These are phyloP conservation scores for Fusarium sarcochroum DNA, from an alignment of 2,329 filamentous ascomycete genomes.

Conservation along the genomic window DNA sequence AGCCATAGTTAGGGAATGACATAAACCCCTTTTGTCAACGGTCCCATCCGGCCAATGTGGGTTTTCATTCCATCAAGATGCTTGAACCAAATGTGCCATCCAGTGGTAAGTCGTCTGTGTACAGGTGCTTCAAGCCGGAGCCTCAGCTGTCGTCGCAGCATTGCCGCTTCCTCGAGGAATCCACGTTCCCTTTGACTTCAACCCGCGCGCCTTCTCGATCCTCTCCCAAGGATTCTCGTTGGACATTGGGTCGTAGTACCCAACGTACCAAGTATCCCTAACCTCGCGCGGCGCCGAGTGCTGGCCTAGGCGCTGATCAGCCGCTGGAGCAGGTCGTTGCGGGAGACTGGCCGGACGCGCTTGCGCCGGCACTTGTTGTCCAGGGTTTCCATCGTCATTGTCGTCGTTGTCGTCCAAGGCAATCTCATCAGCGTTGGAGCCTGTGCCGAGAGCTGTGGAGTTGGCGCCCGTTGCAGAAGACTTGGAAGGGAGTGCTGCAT, in stretches of 20 bases:
- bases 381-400: slow-evolving; percentile 46
- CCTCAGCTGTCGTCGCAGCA: slow-evolving; percentile 10
- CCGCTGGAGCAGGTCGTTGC: slow-evolving; percentile 48
- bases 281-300: slow-evolving; percentile 18
- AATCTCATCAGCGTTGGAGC: slow-evolving; percentile 62
- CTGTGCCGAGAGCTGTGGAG: slow-evolving; percentile 54
- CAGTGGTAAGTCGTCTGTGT: too few relatives aligned
- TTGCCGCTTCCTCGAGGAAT: slow-evolving; percentile 42
- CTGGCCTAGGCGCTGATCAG: slow-evolving; percentile 28
- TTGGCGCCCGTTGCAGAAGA: slow-evolving; percentile 52
- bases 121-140: slow-evolving; percentile 30
- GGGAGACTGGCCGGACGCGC: slow-evolving; percentile 54
- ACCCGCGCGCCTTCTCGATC: slow-evolving; percentile 63
- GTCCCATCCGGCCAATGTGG: too few relatives aligned
- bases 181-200: slow-evolving; percentile 64
- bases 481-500: slow-evolving; percentile 56
- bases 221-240: slow-evolving; percentile 80
- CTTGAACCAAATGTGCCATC: not conserved
- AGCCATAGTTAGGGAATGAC: not conserved
- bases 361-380: slow-evolving; percentile 39
- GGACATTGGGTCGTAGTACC: slow-evolving; percentile 78
- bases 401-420: slow-evolving; percentile 57
- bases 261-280: slow-evolving; percentile 69
- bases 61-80: not conserved
- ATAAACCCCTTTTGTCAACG: too few relatives aligned